phyloP scores from a whole-genome alignment of 1,139 yeast genomes.

The Geotrichum reessii region DNA sequence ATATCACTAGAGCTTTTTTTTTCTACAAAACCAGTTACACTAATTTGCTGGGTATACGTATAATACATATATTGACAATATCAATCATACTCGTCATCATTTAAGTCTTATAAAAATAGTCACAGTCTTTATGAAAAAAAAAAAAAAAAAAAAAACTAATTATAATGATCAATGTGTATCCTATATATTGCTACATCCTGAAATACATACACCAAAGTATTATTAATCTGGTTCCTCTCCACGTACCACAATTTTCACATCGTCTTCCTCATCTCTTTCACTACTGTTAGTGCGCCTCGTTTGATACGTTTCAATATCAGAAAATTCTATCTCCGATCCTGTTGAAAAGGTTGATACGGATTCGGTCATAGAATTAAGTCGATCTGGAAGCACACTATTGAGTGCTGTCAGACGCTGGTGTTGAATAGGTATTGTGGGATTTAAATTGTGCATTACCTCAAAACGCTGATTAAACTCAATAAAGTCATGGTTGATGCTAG shows the following conservation, averaged over 20 bases:
- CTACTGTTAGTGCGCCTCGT: not conserved
- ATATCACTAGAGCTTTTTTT: too few relatives aligned
- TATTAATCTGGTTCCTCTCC: not conserved
- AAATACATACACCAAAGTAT: too few relatives aligned
- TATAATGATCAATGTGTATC: too few relatives aligned
- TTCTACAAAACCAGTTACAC: too few relatives aligned
- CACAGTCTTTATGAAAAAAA: too few relatives aligned
- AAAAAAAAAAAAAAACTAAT: too few relatives aligned
- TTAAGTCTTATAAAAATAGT: too few relatives aligned
- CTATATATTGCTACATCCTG: too few relatives aligned
- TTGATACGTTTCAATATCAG: not conserved
- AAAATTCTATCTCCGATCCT: not conserved
- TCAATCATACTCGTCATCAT: too few relatives aligned
- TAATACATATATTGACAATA: too few relatives aligned
- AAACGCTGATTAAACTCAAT: not conserved
- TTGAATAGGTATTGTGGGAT: not conserved
- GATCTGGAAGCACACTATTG: not conserved
- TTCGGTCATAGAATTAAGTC: not conserved
- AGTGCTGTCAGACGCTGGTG: not conserved
- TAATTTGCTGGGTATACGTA: too few relatives aligned
- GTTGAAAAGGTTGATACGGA: not conserved
- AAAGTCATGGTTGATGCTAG: not conserved
- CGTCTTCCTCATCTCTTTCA: not conserved
- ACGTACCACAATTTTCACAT: not conserved
- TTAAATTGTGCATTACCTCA: not conserved